A percentile compares a stretch with the other conserved stretches of the same genome.
Conservation (phyloP, 768 basidiomycete genomes). For the Auriculariales sp. region DNA sequence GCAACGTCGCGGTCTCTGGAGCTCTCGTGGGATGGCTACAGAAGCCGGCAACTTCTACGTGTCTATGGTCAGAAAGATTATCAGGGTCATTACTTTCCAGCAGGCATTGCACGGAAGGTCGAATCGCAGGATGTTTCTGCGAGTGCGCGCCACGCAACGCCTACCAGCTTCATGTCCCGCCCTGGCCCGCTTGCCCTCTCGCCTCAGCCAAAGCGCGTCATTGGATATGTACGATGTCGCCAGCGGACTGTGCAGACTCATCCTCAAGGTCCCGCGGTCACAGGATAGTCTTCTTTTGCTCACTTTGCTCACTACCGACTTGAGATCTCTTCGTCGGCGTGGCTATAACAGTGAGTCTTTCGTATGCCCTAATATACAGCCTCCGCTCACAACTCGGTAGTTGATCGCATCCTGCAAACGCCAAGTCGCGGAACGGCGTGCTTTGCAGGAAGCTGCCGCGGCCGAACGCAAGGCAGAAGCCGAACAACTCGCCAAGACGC, state of each 20-base stretch:
- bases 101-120: constrained; percentile 31
- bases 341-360: constrained; percentile 62
- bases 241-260: constrained; percentile 59
- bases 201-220: constrained; percentile 56
- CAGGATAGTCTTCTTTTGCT: constrained; percentile 84
- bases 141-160: constrained; percentile 42
- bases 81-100: constrained; percentile 44
- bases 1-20: constrained; percentile 41
- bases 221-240: constrained; percentile 91
- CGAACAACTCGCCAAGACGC: too few species aligned
- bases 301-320: constrained; percentile 86
- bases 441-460: constrained; percentile 14
- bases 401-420: constrained; percentile 79
- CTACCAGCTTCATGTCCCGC: constrained; percentile 16
- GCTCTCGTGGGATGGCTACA: constrained; percentile 56
- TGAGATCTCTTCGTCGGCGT: constrained; percentile 63
- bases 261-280: constrained; percentile 66
- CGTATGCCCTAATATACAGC: neutral
- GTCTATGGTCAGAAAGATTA: constrained; percentile 48
- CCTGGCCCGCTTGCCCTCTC: constrained; percentile 59
- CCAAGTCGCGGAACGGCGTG: constrained; percentile 35
- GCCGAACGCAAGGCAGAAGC: neutral
- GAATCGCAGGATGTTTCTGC: constrained; percentile 62
- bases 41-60: constrained; percentile 48
- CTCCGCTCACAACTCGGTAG: constrained; percentile 24